Evolutionary conservation across 2,329 filamentous ascomycete genomes (phyloP).

Genomic region (Periconia macrospinosa): DNA sequence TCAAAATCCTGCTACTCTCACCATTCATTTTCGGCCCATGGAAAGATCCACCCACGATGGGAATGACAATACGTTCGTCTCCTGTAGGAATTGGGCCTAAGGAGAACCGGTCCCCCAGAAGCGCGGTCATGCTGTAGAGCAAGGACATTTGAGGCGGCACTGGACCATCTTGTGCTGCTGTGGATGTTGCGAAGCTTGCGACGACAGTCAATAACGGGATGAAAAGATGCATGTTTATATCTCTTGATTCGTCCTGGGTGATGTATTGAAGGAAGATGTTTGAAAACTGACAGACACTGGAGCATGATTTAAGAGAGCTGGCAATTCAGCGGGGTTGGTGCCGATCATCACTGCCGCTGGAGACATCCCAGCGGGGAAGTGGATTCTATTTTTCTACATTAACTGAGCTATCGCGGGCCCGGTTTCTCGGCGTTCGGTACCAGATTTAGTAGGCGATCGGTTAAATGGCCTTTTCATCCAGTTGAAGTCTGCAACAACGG

Average conservation of each 20-base stretch:
- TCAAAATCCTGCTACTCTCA: constrained; percentile 6
- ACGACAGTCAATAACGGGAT: not conserved
- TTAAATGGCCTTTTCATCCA: too few relatives aligned
- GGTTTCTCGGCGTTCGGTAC: not conserved
- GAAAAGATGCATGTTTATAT: not conserved
- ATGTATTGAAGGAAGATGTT: not conserved
- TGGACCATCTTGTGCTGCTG: constrained; percentile 7
- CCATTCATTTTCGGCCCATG: constrained; percentile 28
- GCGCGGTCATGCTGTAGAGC: constrained; percentile 25
- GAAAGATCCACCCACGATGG: constrained; percentile 34
- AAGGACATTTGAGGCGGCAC: constrained; percentile 21
- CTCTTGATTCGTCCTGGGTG: not conserved
- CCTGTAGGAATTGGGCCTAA: constrained; percentile 22
- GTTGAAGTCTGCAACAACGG: too few relatives aligned
- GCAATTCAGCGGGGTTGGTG: not conserved
- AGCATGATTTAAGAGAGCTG: not conserved
- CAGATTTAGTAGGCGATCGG: too few relatives aligned
- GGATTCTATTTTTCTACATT: not conserved
- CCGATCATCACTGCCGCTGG: not conserved
- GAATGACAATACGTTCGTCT: constrained; percentile 28
- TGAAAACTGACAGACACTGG: not conserved
- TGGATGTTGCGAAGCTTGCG: not conserved
- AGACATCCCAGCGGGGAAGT: not conserved
- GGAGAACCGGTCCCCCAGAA: constrained; percentile 23
- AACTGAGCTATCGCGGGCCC: not conserved